phyloP scores from a whole-genome alignment of 768 basidiomycete genomes.

The Paxillus ammoniavirescens region DNA sequence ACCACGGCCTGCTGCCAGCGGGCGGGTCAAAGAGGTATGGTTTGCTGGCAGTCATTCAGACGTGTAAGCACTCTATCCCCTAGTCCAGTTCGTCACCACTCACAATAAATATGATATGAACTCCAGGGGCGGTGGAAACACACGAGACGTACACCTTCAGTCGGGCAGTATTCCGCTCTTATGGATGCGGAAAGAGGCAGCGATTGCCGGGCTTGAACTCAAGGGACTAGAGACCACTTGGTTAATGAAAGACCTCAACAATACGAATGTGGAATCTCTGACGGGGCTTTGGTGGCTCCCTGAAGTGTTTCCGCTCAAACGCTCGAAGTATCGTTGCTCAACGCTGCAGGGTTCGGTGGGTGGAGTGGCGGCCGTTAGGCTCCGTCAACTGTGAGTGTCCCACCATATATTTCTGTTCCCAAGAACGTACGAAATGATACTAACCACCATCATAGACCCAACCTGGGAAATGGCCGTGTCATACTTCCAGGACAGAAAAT shows the following conservation, averaged over 20 bases:
- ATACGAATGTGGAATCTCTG: conserved; percentile 4
- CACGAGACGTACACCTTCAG: conserved; percentile 2
- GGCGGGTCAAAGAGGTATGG: conserved; percentile 33
- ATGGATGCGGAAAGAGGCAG: conserved; percentile 29
- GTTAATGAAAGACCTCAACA: conserved; percentile 6
- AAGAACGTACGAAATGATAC: neutral
- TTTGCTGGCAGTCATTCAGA: conserved; percentile 31
- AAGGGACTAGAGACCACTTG: conserved; percentile 1
- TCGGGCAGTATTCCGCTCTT: conserved; percentile 14
- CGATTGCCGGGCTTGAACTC: conserved; percentile 17
- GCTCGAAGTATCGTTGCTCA: neutral
- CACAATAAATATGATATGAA: neutral
- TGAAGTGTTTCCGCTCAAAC: conserved; percentile 5
- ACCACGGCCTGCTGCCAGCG: too few species aligned
- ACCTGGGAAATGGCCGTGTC: neutral
- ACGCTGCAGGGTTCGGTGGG: neutral
- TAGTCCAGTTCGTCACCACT: neutral
- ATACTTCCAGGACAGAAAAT: conserved; percentile 11
- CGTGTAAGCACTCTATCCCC: conserved; percentile 24
- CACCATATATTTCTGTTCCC: neutral
- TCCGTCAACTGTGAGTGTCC: neutral
- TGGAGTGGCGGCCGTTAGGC: neutral
- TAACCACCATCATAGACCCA: neutral
- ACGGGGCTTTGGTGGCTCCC: neutral
- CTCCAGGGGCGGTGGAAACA: conserved; percentile 20